Evolutionary conservation across 139 green algal genomes (phyloP), one percentile per base, ranked within the genome.

Genomic region (Chlorokybus atmophyticus): DNA sequence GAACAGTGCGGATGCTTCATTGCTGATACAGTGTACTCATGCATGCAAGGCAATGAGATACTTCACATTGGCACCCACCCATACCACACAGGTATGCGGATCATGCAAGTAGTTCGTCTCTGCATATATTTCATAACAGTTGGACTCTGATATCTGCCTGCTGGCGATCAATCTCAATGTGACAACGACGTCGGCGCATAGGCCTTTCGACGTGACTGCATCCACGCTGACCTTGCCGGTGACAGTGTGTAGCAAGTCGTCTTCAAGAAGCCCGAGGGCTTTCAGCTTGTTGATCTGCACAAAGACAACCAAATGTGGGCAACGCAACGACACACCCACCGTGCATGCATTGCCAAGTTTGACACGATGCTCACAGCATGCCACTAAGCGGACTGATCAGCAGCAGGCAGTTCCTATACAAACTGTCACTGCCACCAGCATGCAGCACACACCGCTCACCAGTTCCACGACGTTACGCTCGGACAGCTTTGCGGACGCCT

Each of bases 401-500:
- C 17, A 44, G 14, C 14, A 23, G 17, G 38, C 14, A 44, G 38
- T 17, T 44, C 17, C 38, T 17, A 14, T 44, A 23, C 38, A 44
- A 44, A 23, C 14, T 44, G 17, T 44, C 14, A 44, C 38, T 44
- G 38, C 14, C 17, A 14, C 38, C 17, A 23, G 38, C 38, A 44
- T 44, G 14, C 38, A 44, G 38, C 14, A 44, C 38, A 44, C 38
- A 14, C 17, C 17, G 38, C 29, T 40, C 21, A 75, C 67, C 31
- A 75, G 48, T 29, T 75, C 64, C 21, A 75, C 44, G 5, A 74
- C 54, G 28, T 75, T 75, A 5, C 67, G 19, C 54, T 75, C 63
- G 7, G 63, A 74, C 32, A 75, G 48, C 19, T 63, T 1, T 0
- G 57, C 47, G 17, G 50, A 24, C 0, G 52, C 44, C 6, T 74